Evolutionary conservation across 2,329 filamentous ascomycete genomes (phyloP).

Genomic region (Paraconiothyrium sp.): DNA sequence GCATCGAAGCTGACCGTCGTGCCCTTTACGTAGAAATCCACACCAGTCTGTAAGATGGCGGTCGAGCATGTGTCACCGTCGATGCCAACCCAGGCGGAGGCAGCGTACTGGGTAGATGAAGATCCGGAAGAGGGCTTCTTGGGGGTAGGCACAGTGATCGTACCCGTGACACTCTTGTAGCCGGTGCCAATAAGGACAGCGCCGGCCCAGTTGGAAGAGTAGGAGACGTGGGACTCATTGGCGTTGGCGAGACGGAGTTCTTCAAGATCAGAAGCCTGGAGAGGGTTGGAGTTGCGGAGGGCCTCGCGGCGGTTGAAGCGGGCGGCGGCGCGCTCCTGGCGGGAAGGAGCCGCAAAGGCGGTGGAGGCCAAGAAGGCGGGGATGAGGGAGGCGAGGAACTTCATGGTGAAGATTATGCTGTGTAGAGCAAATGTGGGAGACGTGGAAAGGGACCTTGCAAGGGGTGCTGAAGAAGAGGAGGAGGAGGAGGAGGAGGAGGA

Average conservation of each 20-base stretch:
- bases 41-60: conserved; percentile 66
- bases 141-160: conserved; percentile 64
- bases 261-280: conserved; percentile 23
- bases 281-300: conserved; percentile 27
- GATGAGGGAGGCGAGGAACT: conserved; percentile 25
- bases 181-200: conserved; percentile 61
- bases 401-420: conserved; percentile 17
- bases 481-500: not conserved
- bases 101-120: conserved; percentile 51
- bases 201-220: conserved; percentile 69
- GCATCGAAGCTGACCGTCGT: conserved; percentile 59
- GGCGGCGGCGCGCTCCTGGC: conserved; percentile 20
- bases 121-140: conserved; percentile 48
- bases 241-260: conserved; percentile 26
- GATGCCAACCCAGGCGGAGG: conserved; percentile 69
- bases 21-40: conserved; percentile 61
- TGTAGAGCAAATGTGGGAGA: too few relatives aligned
- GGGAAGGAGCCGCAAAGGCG: conserved; percentile 24
- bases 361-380: conserved; percentile 16
- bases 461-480: not conserved
- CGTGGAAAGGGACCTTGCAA: too few relatives aligned
- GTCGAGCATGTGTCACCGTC: conserved; percentile 66
- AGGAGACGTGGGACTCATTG: conserved; percentile 57
- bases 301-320: conserved; percentile 28
- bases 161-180: conserved; percentile 63